Evolutionary conservation across 1,139 yeast species (phyloP).

Genomic region (Debaryomyces robertsiae): DNA sequence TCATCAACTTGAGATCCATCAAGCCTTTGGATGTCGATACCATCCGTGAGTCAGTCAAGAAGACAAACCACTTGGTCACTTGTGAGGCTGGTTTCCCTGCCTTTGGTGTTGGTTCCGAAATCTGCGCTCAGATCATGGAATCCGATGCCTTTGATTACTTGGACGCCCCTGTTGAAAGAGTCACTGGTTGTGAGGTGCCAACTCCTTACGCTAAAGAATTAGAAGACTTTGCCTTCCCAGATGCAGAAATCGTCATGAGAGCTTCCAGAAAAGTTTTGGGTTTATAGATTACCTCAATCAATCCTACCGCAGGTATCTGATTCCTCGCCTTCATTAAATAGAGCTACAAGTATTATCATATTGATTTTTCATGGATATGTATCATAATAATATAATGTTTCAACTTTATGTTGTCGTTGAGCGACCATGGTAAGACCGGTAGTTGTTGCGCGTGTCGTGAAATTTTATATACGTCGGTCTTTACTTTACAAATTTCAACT

Average conservation of each 20-base stretch:
- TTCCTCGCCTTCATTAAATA: slow-evolving; percentile 5
- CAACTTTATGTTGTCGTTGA: neutral
- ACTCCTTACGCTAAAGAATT: slow-evolving; percentile 97
- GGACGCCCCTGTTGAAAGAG: slow-evolving; percentile 98
- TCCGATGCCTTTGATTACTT: slow-evolving; percentile 97
- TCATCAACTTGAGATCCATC: slow-evolving; percentile 92
- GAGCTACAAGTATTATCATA: slow-evolving; percentile 4
- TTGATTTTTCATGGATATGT: slow-evolving; percentile 6
- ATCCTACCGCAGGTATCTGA: neutral
- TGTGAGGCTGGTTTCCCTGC: slow-evolving; percentile 99
- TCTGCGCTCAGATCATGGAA: slow-evolving; percentile 97
- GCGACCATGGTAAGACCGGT: neutral
- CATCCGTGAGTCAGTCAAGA: slow-evolving; percentile 85
- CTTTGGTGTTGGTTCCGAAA: slow-evolving; percentile 98
- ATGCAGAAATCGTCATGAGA: slow-evolving; percentile 84
- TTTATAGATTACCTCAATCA: slow-evolving; percentile 34
- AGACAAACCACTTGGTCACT: slow-evolving; percentile 94
- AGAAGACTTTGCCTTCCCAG: slow-evolving; percentile 99
- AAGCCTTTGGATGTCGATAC: slow-evolving; percentile 94
- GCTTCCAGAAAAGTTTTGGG: slow-evolving; percentile 90
- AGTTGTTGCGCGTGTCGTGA: neutral
- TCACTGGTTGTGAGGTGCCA: slow-evolving; percentile 99
- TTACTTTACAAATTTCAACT: no score
- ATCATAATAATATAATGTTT: slow-evolving; percentile 10
- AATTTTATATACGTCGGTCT: no score